These are phyloP conservation scores for Saturnispora ahearnii DNA, from an alignment of 805 yeast species.

Conservation along the genomic window DNA sequence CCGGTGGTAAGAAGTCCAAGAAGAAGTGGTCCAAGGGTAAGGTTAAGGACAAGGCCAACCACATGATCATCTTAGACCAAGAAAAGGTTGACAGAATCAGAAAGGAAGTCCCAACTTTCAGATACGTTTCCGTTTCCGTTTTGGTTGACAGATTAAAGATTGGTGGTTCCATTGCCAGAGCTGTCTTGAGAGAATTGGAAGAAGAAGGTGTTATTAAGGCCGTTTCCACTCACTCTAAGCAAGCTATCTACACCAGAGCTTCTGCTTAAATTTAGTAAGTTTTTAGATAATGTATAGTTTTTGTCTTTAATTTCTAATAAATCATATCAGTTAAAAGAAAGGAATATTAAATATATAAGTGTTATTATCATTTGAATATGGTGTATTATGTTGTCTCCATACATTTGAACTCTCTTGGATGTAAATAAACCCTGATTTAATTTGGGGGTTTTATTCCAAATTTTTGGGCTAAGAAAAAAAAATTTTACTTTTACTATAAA, in stretches of 20 bases:
- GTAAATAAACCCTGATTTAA: neutral
- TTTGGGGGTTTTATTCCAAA: neutral
- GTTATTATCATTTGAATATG: neutral
- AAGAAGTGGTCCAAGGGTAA: constrained; percentile 99
- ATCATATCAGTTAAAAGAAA: constrained; percentile 4
- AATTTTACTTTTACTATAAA: neutral
- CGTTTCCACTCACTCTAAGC: constrained; percentile 91
- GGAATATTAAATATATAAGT: neutral
- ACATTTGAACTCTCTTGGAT: neutral
- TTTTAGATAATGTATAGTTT: constrained; percentile 5
- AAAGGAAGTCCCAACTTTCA: constrained; percentile 99
- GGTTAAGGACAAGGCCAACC: constrained; percentile 99
- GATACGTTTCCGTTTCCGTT: constrained; percentile 95
- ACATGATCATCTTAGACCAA: constrained; percentile 94
- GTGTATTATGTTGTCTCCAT: neutral
- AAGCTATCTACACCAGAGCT: constrained; percentile 89
- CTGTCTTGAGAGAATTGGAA: constrained; percentile 94
- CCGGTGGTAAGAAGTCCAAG: constrained; percentile 99
- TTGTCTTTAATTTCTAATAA: constrained; percentile 7
- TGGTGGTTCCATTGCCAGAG: constrained; percentile 98
- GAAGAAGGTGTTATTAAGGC: constrained; percentile 91
- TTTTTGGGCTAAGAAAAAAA: neutral
- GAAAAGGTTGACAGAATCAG: constrained; percentile 98
- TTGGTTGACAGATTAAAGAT: constrained; percentile 98
- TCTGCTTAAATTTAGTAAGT: constrained; percentile 38